These are phyloP conservation scores for Penicillium canescens DNA, from an alignment of 495 filamentous ascomycete species.

Conservation along the genomic window DNA sequence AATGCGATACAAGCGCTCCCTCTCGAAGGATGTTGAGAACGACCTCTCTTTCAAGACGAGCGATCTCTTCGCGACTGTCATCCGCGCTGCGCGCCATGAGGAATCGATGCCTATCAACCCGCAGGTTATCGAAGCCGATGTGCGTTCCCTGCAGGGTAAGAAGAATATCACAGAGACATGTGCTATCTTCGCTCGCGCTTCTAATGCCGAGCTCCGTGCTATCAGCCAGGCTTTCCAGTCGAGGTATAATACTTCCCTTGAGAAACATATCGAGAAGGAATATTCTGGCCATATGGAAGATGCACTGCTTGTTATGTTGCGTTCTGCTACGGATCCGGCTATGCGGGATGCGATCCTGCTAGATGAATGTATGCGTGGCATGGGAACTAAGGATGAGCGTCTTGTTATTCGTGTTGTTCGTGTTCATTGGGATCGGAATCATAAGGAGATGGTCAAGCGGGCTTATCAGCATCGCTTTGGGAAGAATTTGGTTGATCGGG, in stretches of 20 bases:
- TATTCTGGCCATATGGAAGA: conserved; percentile 93
- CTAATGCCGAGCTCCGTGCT: conserved; percentile 78
- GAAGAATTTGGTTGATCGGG: conserved; percentile 60
- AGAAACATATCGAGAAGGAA: conserved; percentile 71
- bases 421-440: conserved; percentile 73
- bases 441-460: conserved; percentile 70
- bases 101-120: conserved; percentile 70
- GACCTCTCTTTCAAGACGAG: conserved; percentile 87
- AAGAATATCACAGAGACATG: conserved; percentile 79
- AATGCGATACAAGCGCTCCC: conserved; percentile 54
- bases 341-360: conserved; percentile 77
- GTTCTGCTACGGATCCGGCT: conserved; percentile 73
- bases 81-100: conserved; percentile 70
- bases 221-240: conserved; percentile 69
- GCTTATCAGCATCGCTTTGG: conserved; percentile 68
- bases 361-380: conserved; percentile 82
- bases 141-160: conserved; percentile 60
- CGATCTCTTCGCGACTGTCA: conserved; percentile 73
- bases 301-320: conserved; percentile 75
- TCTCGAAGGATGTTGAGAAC: conserved; percentile 68
- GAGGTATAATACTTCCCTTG: conserved; percentile 64
- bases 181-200: conserved; percentile 68
- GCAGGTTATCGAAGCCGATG: conserved; percentile 69
- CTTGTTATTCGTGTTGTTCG: conserved; percentile 74
- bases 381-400: conserved; percentile 82